Evolutionary conservation across 2,329 filamentous ascomycete species (phyloP).

Genomic region (Hymenoscyphus occultus): DNA sequence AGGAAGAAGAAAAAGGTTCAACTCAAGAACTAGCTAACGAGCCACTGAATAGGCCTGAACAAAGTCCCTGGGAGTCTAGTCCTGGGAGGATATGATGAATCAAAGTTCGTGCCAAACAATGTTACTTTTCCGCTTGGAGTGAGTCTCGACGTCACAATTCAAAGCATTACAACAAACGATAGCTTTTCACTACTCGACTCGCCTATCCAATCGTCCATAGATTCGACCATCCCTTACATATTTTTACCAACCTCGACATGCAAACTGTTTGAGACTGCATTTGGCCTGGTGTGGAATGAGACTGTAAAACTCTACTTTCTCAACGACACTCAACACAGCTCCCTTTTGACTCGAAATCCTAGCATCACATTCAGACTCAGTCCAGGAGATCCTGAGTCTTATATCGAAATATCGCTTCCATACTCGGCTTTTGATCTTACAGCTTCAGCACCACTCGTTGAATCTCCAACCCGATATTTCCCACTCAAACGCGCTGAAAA

Average conservation of each 20-base stretch:
- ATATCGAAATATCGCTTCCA: slow-evolving; percentile 28
- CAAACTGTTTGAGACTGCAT: slow-evolving; percentile 36
- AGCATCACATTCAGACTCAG: slow-evolving; percentile 32
- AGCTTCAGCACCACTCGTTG: slow-evolving; percentile 25
- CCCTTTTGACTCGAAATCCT: slow-evolving; percentile 30
- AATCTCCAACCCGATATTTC: slow-evolving; percentile 25
- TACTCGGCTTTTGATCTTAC: slow-evolving; percentile 34
- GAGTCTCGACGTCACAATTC: slow-evolving; percentile 39
- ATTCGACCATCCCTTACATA: slow-evolving; percentile 40
- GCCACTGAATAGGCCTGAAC: slow-evolving; percentile 24
- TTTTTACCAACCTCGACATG: slow-evolving; percentile 39
- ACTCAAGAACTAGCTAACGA: not conserved
- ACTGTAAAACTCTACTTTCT: slow-evolving; percentile 35
- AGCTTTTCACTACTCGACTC: slow-evolving; percentile 23
- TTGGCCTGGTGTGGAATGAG: slow-evolving; percentile 39
- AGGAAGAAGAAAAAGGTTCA: not conserved
- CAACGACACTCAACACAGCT: slow-evolving; percentile 29
- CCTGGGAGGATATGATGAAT: slow-evolving; percentile 41
- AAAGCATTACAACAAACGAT: slow-evolving; percentile 32
- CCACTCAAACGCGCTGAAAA: slow-evolving; percentile 27
- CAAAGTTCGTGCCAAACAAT: slow-evolving; percentile 38
- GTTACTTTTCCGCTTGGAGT: slow-evolving; percentile 39
- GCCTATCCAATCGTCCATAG: slow-evolving; percentile 35
- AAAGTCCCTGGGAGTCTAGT: slow-evolving; percentile 39
- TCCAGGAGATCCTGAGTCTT: slow-evolving; percentile 13